Evolutionary conservation across 2,329 filamentous ascomycete species (phyloP).

Genomic region (Blastomyces emzantsi): DNA sequence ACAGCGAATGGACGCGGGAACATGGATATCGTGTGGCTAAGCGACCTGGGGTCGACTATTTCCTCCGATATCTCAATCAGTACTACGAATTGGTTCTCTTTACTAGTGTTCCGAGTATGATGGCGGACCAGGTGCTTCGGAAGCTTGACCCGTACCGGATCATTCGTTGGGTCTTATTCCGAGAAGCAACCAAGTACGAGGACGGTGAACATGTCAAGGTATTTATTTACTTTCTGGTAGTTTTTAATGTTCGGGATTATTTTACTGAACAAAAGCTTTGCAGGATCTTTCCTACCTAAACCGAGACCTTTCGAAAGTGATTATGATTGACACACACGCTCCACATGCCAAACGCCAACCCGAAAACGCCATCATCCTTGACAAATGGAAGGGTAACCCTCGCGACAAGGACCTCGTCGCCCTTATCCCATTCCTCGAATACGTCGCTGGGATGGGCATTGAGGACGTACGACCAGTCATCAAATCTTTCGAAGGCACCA

Average conservation of each 20-base stretch:
- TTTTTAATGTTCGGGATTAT: constrained; percentile 16
- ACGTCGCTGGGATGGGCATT: constrained; percentile 88
- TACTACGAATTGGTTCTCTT: constrained; percentile 98
- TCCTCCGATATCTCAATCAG: constrained; percentile 89
- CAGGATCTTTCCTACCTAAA: constrained; percentile 97
- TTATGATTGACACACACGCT: constrained; percentile 82
- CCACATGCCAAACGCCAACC: constrained; percentile 79
- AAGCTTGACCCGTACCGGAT: constrained; percentile 95
- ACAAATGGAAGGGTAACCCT: constrained; percentile 78
- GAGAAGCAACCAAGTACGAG: constrained; percentile 95
- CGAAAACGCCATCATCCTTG: constrained; percentile 89
- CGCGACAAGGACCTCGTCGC: constrained; percentile 79
- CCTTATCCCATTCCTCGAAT: constrained; percentile 94
- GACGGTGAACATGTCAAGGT: constrained; percentile 96
- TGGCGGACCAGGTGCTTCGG: constrained; percentile 77
- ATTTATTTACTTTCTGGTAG: constrained; percentile 19
- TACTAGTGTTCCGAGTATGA: constrained; percentile 74
- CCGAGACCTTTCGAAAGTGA: constrained; percentile 87
- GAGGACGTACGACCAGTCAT: constrained; percentile 77
- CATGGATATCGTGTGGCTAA: constrained; percentile 95
- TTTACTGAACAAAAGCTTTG: constrained; percentile 12
- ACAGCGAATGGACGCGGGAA: constrained; percentile 89
- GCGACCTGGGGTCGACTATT: constrained; percentile 92
- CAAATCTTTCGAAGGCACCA: constrained; percentile 78
- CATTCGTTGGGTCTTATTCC: constrained; percentile 88